Conservation (phyloP, 2,329 filamentous ascomycete genomes). For the Zasmidium angulare region DNA sequence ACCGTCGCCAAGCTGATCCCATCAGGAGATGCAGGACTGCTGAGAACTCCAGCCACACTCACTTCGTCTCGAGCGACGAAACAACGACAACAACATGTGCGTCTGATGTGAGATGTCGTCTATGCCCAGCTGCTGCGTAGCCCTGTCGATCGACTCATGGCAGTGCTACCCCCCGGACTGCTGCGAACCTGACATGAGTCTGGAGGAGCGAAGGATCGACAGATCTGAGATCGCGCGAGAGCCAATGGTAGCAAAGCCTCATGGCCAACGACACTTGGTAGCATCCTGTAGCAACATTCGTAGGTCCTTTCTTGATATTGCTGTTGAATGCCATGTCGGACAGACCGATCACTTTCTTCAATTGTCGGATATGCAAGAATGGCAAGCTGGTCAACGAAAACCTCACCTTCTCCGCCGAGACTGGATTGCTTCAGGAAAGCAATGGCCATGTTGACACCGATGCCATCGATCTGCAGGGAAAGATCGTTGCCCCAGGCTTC, state of each 20-base stretch:
- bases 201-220: not conserved
- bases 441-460: not conserved
- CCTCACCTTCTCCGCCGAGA: constrained; percentile 2
- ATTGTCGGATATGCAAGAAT: constrained; percentile 45
- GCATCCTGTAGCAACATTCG: not conserved
- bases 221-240: not conserved
- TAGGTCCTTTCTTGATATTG: not conserved
- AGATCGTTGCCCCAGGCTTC: constrained; percentile 46
- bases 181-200: not conserved
- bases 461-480: constrained; percentile 12
- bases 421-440: constrained; percentile 3
- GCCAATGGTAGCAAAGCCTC: not conserved
- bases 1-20: not conserved
- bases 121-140: not conserved
- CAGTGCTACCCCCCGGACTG: not conserved
- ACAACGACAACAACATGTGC: not conserved
- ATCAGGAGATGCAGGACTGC: not conserved
- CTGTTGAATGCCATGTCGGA: constrained; percentile 23
- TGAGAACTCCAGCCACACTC: not conserved
- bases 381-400: constrained; percentile 38
- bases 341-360: constrained; percentile 49
- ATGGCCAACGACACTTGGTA: not conserved
- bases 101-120: too few relatives aligned
- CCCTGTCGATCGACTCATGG: not conserved
- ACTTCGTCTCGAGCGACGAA: not conserved